Conservation (phyloP, 2,329 filamentous ascomycete genomes). For the Alternaria metachromatica region DNA sequence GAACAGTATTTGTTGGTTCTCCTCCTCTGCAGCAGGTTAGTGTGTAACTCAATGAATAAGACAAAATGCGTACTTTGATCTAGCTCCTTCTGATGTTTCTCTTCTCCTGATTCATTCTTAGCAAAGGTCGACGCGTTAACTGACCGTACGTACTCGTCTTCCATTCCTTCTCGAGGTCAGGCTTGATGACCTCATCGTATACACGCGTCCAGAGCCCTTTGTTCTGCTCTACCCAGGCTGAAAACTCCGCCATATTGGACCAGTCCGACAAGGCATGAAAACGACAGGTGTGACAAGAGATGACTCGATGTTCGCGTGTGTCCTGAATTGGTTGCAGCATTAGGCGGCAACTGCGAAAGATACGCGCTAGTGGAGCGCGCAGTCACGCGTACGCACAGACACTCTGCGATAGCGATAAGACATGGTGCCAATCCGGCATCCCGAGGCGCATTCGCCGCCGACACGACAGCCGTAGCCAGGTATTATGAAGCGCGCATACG, state of each 20-base stretch:
- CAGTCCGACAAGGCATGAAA: neutral
- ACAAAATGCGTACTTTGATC: constrained; percentile 32
- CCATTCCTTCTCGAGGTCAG: constrained; percentile 43
- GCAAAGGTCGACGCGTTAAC: neutral
- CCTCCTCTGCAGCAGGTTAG: constrained; percentile 31
- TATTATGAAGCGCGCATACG: constrained; percentile 48
- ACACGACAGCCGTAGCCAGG: constrained; percentile 1
- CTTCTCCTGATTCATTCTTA: constrained; percentile 29
- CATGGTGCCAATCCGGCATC: constrained; percentile 1
- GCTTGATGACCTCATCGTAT: constrained; percentile 44
- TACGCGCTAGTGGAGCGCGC: constrained; percentile 23
- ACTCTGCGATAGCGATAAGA: constrained; percentile 26
- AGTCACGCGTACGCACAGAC: constrained; percentile 31
- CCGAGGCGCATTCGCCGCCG: constrained; percentile 14
- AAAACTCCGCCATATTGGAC: constrained; percentile 35
- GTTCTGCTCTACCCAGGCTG: constrained; percentile 39
- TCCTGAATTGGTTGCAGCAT: neutral
- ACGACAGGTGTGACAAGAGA: neutral
- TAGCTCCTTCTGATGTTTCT: constrained; percentile 30
- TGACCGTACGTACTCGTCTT: constrained; percentile 34
- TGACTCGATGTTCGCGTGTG: neutral
- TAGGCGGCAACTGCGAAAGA: constrained; percentile 5
- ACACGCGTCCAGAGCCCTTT: constrained; percentile 38
- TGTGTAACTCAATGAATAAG: neutral
- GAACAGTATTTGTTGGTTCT: constrained; percentile 35